phyloP scores from a whole-genome alignment of 2,329 filamentous ascomycete genomes.

The Gremmenia infestans region DNA sequence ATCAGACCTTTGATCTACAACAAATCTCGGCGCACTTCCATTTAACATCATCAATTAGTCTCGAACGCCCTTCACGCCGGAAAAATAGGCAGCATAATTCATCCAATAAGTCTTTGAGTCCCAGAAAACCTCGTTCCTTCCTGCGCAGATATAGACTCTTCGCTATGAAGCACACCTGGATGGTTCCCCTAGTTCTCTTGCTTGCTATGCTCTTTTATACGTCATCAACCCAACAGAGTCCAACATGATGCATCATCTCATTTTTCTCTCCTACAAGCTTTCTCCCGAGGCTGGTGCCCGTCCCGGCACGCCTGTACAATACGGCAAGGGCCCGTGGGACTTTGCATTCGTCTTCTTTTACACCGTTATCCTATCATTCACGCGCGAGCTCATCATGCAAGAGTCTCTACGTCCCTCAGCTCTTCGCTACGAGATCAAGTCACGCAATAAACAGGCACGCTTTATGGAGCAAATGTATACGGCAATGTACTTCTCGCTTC shows the following conservation, averaged over 20 bases:
- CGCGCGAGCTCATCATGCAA: constrained; percentile 94
- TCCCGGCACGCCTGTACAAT: constrained; percentile 53
- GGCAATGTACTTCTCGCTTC: constrained; percentile 78
- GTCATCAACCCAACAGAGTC: constrained; percentile 68
- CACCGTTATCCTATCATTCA: constrained; percentile 84
- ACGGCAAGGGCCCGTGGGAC: constrained; percentile 85
- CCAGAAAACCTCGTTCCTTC: background rate
- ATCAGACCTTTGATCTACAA: too few relatives aligned
- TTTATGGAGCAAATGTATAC: constrained; percentile 98
- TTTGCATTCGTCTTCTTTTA: constrained; percentile 87
- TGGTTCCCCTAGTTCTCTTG: constrained; percentile 64
- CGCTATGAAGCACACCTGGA: constrained; percentile 54
- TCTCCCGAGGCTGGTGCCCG: constrained; percentile 38
- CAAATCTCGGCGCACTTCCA: too few relatives aligned
- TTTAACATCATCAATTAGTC: too few relatives aligned
- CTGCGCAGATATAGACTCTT: constrained; percentile 35
- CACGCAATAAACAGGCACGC: constrained; percentile 73
- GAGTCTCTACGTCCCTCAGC: constrained; percentile 76
- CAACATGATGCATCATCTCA: constrained; percentile 74
- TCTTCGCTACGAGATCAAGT: constrained; percentile 61
- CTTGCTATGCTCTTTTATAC: constrained; percentile 62
- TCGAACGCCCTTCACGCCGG: too few relatives aligned
- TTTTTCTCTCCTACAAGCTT: constrained; percentile 86
- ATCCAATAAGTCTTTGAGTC: background rate
- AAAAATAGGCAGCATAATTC: too few relatives aligned